Evolutionary conservation across 2,329 filamentous ascomycete genomes (phyloP).

Genomic region (Claviceps citrina): DNA sequence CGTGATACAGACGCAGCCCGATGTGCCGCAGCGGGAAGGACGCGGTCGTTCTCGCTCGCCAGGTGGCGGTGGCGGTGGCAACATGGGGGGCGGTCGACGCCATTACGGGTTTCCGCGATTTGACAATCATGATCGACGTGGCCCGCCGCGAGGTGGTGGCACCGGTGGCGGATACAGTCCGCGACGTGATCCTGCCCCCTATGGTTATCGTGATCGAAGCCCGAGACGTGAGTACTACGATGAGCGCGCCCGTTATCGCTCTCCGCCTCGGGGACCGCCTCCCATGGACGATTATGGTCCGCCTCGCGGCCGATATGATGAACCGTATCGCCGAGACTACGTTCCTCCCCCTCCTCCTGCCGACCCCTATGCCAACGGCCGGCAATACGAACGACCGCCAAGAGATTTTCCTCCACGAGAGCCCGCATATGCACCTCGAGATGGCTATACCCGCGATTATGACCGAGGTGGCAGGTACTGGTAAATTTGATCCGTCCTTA

Average conservation of each 20-base stretch:
- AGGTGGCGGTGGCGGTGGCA: conserved; percentile 12
- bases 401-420: conserved; percentile 34
- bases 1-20: conserved; percentile 57
- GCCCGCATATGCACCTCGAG: conserved; percentile 22
- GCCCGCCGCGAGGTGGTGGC: conserved; percentile 43
- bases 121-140: conserved; percentile 75
- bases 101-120: conserved; percentile 47
- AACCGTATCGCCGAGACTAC: conserved; percentile 59
- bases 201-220: conserved; percentile 78
- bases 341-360: conserved; percentile 49
- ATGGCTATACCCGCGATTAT: conserved; percentile 32
- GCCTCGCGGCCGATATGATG: conserved; percentile 55
- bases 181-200: conserved; percentile 46
- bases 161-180: conserved; percentile 54
- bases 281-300: conserved; percentile 64
- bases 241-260: conserved; percentile 65
- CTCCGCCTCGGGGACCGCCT: conserved; percentile 50
- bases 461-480: conserved; percentile 35
- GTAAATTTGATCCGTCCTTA: conserved; percentile 22
- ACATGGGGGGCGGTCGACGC: no score
- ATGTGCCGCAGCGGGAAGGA: conserved; percentile 48
- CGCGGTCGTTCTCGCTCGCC: conserved; percentile 68
- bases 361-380: conserved; percentile 44
- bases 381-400: conserved; percentile 40
- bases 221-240: conserved; percentile 80